Percentiles rank a stretch among this genome's conserved stretches.
These are phyloP conservation scores for Colletotrichum incanum DNA, from an alignment of 2,329 filamentous ascomycete species.

Conservation along the genomic window DNA sequence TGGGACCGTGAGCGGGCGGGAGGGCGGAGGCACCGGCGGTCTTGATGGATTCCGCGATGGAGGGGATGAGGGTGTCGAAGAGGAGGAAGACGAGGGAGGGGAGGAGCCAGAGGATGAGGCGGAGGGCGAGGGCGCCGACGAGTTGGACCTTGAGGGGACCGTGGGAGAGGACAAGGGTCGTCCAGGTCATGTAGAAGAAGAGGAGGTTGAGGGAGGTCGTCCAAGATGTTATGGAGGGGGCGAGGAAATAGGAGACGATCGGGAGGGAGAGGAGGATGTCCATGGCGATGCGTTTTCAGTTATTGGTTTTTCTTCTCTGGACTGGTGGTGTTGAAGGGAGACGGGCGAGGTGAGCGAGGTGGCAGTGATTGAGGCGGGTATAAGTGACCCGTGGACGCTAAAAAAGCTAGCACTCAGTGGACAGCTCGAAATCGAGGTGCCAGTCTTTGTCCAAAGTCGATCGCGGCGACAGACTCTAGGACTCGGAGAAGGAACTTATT, in stretches of 20 bases:
- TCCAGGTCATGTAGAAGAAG: constrained; percentile 94
- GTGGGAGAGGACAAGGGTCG: constrained; percentile 84
- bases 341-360: neutral
- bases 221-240: constrained; percentile 76
- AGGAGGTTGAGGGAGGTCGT: constrained; percentile 86
- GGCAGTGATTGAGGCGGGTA: neutral
- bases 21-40: constrained; percentile 69
- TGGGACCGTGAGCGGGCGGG: constrained; percentile 57
- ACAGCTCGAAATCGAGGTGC: neutral
- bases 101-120: constrained; percentile 79
- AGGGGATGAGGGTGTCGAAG: constrained; percentile 81
- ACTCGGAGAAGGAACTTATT: neutral
- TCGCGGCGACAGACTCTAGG: no score
- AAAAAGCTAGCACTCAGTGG: neutral
- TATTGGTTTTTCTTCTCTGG: no score
- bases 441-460: neutral
- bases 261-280: constrained; percentile 81
- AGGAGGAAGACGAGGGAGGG: constrained; percentile 81
- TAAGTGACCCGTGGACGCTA: neutral
- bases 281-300: constrained; percentile 56
- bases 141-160: constrained; percentile 83
- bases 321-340: neutral
- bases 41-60: constrained; percentile 79
- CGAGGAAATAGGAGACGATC: constrained; percentile 77
- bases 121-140: constrained; percentile 77